Conservation (phyloP, 192 early-diverging fungal genomes). For the Gaertneriomyces sp. region DNA sequence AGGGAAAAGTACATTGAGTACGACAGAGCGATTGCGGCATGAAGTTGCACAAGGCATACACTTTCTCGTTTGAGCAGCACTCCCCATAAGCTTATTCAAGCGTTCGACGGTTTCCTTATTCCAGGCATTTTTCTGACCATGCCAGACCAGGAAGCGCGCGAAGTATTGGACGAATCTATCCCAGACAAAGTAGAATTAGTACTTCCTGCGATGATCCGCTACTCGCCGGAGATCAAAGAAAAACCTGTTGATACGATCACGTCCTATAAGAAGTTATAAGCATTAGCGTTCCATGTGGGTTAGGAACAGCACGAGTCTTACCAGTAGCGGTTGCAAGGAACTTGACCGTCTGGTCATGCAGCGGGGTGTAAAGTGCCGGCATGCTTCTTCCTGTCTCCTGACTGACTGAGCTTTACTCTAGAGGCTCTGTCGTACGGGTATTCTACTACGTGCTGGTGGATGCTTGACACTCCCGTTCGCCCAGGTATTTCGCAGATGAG, state of each 20-base stretch:
- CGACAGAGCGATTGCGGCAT: neutral
- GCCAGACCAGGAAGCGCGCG: slow-evolving; percentile 73
- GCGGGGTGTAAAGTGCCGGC: neutral
- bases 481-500: too few species aligned
- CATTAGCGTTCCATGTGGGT: neutral
- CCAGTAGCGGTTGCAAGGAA: slow-evolving; percentile 40
- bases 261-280: slow-evolving; percentile 22
- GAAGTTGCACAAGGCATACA: slow-evolving; percentile 37
- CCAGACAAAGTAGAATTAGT: neutral
- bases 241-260: slow-evolving; percentile 42
- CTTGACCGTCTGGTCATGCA: slow-evolving; percentile 36
- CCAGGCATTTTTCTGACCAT: slow-evolving; percentile 34
- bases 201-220: neutral
- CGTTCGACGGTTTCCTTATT: slow-evolving; percentile 56
- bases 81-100: slow-evolving; percentile 57
- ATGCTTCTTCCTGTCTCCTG: too few species aligned
- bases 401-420: too few species aligned
- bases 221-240: neutral
- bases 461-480: too few species aligned
- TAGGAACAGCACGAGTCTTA: neutral
- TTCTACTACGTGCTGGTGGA: too few species aligned
- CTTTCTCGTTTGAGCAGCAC: slow-evolving; percentile 62
- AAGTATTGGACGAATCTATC: slow-evolving; percentile 85
- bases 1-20: neutral
- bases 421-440: too few species aligned